These are phyloP conservation scores for Solanum chiquidenum DNA, from an alignment of 257 asterid species.

Conservation along the genomic window DNA sequence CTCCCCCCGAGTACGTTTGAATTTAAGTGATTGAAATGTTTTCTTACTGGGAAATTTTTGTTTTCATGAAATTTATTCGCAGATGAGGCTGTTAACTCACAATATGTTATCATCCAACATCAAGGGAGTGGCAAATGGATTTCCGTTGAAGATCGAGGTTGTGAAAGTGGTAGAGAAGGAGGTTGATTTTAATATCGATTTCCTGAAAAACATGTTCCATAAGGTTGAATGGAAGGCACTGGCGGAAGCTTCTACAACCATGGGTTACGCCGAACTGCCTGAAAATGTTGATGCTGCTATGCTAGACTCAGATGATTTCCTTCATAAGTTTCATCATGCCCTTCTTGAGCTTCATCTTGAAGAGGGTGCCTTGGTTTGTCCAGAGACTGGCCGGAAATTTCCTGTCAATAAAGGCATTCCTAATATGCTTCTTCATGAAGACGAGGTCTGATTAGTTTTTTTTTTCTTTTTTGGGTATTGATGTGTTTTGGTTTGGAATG, in stretches of 20 bases:
- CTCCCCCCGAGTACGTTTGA: background rate
- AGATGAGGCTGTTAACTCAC: slow-evolving; percentile 84
- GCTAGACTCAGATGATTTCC: slow-evolving; percentile 76
- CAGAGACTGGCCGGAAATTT: slow-evolving; percentile 75
- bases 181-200: slow-evolving; percentile 60
- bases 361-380: slow-evolving; percentile 82
- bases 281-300: slow-evolving; percentile 51
- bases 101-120: slow-evolving; percentile 84
- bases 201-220: slow-evolving; percentile 63
- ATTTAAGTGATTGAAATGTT: background rate
- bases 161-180: slow-evolving; percentile 48
- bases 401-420: slow-evolving; percentile 90
- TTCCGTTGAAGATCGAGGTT: slow-evolving; percentile 58
- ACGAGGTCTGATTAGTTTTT: slow-evolving; percentile 48
- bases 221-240: slow-evolving; percentile 78
- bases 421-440: slow-evolving; percentile 89
- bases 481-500: slow-evolving; percentile 5
- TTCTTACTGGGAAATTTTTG: background rate
- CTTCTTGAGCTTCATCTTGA: slow-evolving; percentile 89
- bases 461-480: background rate
- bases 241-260: slow-evolving; percentile 52
- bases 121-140: slow-evolving; percentile 72
- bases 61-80: background rate
- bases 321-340: slow-evolving; percentile 72
- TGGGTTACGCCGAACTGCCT: slow-evolving; percentile 74